Conservation (phyloP, 192 early-diverging fungal species). For the Coemansia sp. region DNA sequence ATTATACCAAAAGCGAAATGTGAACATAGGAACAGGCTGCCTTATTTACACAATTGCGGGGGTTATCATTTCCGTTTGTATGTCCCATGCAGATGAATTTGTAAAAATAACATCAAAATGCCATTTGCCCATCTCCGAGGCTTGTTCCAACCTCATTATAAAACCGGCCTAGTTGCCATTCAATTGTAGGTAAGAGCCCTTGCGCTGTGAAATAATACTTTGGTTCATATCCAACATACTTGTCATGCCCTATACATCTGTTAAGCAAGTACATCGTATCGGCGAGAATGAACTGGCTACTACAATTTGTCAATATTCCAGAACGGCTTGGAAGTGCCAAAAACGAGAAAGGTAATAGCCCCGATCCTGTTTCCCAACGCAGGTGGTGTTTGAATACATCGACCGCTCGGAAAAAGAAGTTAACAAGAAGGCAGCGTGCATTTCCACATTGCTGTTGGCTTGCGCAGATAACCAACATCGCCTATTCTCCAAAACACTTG, state of each 20-base stretch:
- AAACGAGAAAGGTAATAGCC: not conserved
- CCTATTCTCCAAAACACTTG: too few relatives aligned
- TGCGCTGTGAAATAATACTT: not conserved
- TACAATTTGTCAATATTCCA: not conserved
- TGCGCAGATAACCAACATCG: too few relatives aligned
- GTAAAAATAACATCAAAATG: not conserved
- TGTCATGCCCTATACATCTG: too few relatives aligned
- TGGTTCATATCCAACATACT: not conserved
- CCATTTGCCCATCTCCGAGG: not conserved
- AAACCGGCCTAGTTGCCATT: too few relatives aligned
- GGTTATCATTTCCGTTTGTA: not conserved
- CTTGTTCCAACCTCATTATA: not conserved
- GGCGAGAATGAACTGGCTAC: not conserved
- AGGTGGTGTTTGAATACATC: too few relatives aligned
- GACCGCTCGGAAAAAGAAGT: too few relatives aligned
- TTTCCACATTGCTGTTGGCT: too few relatives aligned
- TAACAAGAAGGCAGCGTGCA: too few relatives aligned
- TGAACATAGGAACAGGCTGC: not conserved
- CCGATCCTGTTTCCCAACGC: not conserved
- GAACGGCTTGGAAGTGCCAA: not conserved
- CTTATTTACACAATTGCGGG: not conserved
- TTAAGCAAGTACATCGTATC: too few relatives aligned
- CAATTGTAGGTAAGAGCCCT: not conserved
- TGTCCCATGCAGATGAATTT: not conserved
- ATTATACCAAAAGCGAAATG: not conserved